Base-by-base conservation (phyloP, 495 filamentous ascomycete genomes). In the Poronia punctata region DNA sequence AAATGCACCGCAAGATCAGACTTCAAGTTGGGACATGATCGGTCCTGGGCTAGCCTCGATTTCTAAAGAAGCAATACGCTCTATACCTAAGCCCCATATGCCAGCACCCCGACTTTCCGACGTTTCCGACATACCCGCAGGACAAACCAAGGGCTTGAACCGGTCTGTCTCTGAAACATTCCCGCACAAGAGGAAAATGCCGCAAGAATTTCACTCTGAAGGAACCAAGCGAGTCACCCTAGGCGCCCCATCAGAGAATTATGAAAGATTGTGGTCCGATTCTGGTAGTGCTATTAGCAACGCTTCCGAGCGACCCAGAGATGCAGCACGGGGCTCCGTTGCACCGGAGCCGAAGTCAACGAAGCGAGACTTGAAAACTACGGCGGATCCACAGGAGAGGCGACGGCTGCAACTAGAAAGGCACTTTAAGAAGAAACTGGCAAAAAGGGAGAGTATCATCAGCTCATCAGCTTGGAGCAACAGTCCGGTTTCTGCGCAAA, bases 401-500 rank as follows among this genome's bases (percentile, higher is more conserved):
- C 43, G 29, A 25, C 15, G 20, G 19, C 42, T 26, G 17, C 23
- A 20, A 10, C 46, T 47, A 4, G 32, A 7, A 7, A 50, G 45
- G 32, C 46, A 40, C 21, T 21, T 49, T 10, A 41, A 49, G 24
- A 48, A 45, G 20, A 32, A 27, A 18, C 23, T 34, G 18, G 15
- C 35, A 11, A 28, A 38, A 14, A 51, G 29, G 19, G 45, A 55
- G 3, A 40, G 40, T 9, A 48, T 54, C 23, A 21, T 47, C 6
- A 54, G 53, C 17, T 48, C 48, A 20, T 40, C 46, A 6, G 48
- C 48, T 22, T 20, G 40, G 4, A 45, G 16, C 14, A 50, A 45
- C 19, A 52, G 45, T 9, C 51, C 54, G 4, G 52, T 42, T 4
- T 54, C 54, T 16, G 48, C 32, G 15, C 48, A 51, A 38, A 54